These are phyloP conservation scores for Penicillium sp. DNA, from an alignment of 2,329 filamentous ascomycete genomes.

Conservation along the genomic window DNA sequence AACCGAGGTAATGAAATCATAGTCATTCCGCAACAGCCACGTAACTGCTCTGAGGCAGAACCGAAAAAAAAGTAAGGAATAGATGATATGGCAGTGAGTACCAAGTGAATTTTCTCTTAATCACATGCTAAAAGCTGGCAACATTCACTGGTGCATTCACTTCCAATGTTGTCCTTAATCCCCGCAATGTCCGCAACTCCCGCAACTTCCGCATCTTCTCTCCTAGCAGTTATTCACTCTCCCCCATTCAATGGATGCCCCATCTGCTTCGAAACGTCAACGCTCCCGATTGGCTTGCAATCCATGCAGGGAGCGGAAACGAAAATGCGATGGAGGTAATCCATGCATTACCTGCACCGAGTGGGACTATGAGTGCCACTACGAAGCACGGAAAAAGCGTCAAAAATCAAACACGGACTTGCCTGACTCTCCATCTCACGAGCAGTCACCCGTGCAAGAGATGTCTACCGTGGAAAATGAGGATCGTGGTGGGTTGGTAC, in stretches of 20 bases:
- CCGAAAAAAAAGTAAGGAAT: too few species aligned
- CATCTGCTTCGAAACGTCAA: constrained; percentile 19
- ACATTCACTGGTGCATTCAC: too few species aligned
- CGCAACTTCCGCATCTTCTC: constrained; percentile 7
- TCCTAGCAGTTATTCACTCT: too few species aligned
- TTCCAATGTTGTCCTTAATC: too few species aligned
- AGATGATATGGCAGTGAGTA: too few species aligned
- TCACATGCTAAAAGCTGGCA: too few species aligned
- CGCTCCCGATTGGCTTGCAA: constrained; percentile 23
- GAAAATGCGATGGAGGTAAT: constrained; percentile 25
- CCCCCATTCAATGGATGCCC: too few species aligned
- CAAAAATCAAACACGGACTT: constrained; percentile 3
- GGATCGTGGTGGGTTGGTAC: constrained; percentile 21
- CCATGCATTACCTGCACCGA: constrained; percentile 26
- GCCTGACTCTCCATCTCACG: background rate
- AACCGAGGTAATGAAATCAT: constrained; percentile 6
- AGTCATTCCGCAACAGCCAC: constrained; percentile 1
- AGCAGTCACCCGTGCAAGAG: background rate
- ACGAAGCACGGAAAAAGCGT: constrained; percentile 7
- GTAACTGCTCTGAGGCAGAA: too few species aligned
- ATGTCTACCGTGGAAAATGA: background rate
- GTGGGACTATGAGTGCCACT: constrained; percentile 30
- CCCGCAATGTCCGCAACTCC: too few species aligned
- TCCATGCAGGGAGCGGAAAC: constrained; percentile 28
- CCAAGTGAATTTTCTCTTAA: too few species aligned